Evolutionary conservation across 768 basidiomycete genomes (phyloP), one percentile per base, ranked within the genome.

Genomic region (Leucocoprinus leucothites): DNA sequence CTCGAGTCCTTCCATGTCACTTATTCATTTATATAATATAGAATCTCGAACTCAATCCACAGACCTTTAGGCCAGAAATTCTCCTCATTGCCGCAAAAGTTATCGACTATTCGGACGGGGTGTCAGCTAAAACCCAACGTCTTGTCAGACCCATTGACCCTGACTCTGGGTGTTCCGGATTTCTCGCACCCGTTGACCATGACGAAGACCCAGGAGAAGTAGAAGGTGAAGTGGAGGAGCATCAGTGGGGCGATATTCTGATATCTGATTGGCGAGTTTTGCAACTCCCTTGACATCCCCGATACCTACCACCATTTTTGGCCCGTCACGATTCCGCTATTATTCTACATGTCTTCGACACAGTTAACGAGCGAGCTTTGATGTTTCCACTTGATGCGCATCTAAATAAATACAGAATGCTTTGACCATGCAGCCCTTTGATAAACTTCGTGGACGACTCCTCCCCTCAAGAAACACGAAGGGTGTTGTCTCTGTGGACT

Each of bases 21-120:
- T 40, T 18, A 28, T 25, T n/a, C 24, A 21, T 19, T 35, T 26
- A 25, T 6, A n/a, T 16, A 14, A 38, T 25, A n/a, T 60, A 89
- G 87, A 78, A 67, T 4, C 75, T 89, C 2, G 82, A 73, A 0
- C 76, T 89, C 48, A 80, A 86, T 59, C 81, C 81, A 0, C 63
- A 62, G 4, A 87, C 85, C 3, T 77, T 76, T 49, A 78, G 84
- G 3, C 87, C 87, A 0, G 87, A 86, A 58, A 64, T 77, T 11
- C 61, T 87, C 53, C 62, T 86, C 18, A 72, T 69, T n/a, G 57
- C 82, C 2, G 83, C 71, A 0, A 67, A 65, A 0, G 69, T 87
- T 31, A 44, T 68, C 19, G 56, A 61, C 48, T 47, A 64, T 3
- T 48, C 57, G 1, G 14, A 9, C 21, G 22, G 55, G 11, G 59